phyloP scores from a whole-genome alignment of 768 basidiomycete genomes.

The Boletus rubroflammeus region DNA sequence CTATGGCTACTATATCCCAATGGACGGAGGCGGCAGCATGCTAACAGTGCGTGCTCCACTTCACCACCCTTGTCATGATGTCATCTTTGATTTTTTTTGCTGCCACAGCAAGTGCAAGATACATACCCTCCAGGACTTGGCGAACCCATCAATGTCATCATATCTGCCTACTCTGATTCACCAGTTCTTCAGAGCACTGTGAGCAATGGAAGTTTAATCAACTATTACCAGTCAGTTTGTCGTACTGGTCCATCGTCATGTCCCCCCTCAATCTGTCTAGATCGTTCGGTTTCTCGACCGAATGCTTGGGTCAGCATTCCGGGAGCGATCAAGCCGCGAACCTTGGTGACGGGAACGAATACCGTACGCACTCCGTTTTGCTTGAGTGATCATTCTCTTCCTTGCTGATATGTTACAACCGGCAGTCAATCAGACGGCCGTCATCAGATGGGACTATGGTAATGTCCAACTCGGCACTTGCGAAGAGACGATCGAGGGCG shows the following conservation, averaged over 20 bases:
- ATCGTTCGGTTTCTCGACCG: conserved; percentile 66
- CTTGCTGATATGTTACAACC: neutral
- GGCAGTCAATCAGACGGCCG: conserved; percentile 77
- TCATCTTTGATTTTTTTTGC: neutral
- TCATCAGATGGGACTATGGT: conserved; percentile 83
- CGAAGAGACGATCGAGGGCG: conserved; percentile 79
- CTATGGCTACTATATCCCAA: conserved; percentile 59
- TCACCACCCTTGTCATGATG: neutral
- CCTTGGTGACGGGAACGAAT: conserved; percentile 80
- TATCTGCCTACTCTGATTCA: conserved; percentile 72
- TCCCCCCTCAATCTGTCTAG: conserved; percentile 24
- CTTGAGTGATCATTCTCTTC: neutral
- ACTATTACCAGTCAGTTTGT: conserved; percentile 70
- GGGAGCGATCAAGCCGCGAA: conserved; percentile 68
- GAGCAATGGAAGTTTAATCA: conserved; percentile 68
- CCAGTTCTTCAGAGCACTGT: conserved; percentile 60
- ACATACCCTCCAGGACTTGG: conserved; percentile 74
- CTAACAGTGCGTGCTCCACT: conserved; percentile 52
- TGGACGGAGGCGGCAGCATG: conserved; percentile 57
- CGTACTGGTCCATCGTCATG: neutral
- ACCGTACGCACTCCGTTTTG: conserved; percentile 43
- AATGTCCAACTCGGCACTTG: conserved; percentile 82
- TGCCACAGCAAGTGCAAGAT: conserved; percentile 43
- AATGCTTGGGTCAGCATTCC: conserved; percentile 82
- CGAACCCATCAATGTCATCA: conserved; percentile 82